Conservation (phyloP, 2,329 filamentous ascomycete species). For the Sphaerostilbella broomeana region DNA sequence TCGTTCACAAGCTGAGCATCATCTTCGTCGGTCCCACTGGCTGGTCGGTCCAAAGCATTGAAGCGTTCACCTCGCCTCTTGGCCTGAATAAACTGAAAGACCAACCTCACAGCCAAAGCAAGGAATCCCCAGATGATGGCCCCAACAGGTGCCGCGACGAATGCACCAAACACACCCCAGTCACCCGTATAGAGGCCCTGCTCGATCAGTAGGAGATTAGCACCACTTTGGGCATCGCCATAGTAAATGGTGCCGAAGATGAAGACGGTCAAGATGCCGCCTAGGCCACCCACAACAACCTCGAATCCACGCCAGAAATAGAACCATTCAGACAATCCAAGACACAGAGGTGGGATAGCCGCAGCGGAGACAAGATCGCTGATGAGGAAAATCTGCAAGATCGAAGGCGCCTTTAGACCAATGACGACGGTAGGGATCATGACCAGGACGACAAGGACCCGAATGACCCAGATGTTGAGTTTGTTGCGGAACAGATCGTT, state of each 20-base stretch:
- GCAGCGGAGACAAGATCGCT: constrained; percentile 73
- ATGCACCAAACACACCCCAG: constrained; percentile 78
- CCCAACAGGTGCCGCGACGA: constrained; percentile 71
- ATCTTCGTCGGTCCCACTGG: constrained; percentile 22
- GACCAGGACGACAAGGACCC: constrained; percentile 60
- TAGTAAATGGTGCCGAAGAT: constrained; percentile 77
- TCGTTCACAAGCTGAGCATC: constrained; percentile 21
- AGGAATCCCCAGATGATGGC: constrained; percentile 64
- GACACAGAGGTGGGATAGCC: constrained; percentile 64
- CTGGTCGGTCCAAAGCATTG: constrained; percentile 56
- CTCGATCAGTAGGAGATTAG: constrained; percentile 63
- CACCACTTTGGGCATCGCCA: constrained; percentile 56
- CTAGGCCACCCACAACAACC: constrained; percentile 69
- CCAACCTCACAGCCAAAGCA: constrained; percentile 54
- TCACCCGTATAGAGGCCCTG: constrained; percentile 69
- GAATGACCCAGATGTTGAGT: constrained; percentile 68
- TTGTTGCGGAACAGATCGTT: constrained; percentile 82
- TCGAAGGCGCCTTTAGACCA: constrained; percentile 65
- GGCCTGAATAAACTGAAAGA: constrained; percentile 50
- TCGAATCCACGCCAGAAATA: constrained; percentile 79
- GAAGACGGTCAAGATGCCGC: constrained; percentile 73
- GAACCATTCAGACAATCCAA: constrained; percentile 64
- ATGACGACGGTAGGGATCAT: constrained; percentile 70
- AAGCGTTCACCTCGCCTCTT: constrained; percentile 56
- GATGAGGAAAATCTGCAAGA: constrained; percentile 77